Evolutionary conservation across 176 grass and related monocot genomes (phyloP).

Genomic region (Chloris gayana): DNA sequence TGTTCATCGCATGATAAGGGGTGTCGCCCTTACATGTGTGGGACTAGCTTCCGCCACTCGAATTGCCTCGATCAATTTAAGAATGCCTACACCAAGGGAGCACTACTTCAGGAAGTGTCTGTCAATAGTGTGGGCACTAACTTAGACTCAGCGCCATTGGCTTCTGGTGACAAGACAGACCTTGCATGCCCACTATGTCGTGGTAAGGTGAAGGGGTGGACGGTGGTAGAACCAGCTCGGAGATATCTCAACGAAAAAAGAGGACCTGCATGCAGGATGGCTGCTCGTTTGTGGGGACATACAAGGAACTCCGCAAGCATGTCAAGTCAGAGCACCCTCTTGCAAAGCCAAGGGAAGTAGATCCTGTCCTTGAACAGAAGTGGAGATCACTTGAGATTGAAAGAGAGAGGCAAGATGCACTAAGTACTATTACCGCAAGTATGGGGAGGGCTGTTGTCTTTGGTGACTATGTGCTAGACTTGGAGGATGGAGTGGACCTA

Average conservation of each 20-base stretch:
- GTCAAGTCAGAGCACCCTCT: constrained; percentile 82
- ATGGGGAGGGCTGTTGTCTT: constrained; percentile 86
- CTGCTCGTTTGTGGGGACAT: constrained; percentile 82
- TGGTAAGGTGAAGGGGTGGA: constrained; percentile 97
- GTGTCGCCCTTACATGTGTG: constrained; percentile 97
- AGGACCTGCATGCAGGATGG: constrained; percentile 95
- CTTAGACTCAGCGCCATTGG: constrained; percentile 28
- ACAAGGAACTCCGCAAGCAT: constrained; percentile 92
- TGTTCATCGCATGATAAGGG: constrained; percentile 99
- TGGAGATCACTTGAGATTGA: constrained; percentile 89
- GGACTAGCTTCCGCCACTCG: constrained; percentile 82
- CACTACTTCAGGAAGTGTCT: constrained; percentile 50
- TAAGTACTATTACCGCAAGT: constrained; percentile 83
- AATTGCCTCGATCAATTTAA: constrained; percentile 98
- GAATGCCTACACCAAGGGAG: constrained; percentile 84
- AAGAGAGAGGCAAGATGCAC: constrained; percentile 84
- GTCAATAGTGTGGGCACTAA: constrained; percentile 30
- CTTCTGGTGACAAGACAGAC: constrained; percentile 58
- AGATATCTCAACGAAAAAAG: constrained; percentile 82
- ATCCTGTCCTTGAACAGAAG: constrained; percentile 81
- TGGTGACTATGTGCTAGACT: constrained; percentile 80
- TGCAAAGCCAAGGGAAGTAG: constrained; percentile 77
- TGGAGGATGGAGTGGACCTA: constrained; percentile 51
- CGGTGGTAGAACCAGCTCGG: constrained; percentile 84
- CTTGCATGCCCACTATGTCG: constrained; percentile 90